Evolutionary conservation across 331 rosid genomes (phyloP), one percentile per base, ranked within the genome.

Genomic region (Ulmus americana): DNA sequence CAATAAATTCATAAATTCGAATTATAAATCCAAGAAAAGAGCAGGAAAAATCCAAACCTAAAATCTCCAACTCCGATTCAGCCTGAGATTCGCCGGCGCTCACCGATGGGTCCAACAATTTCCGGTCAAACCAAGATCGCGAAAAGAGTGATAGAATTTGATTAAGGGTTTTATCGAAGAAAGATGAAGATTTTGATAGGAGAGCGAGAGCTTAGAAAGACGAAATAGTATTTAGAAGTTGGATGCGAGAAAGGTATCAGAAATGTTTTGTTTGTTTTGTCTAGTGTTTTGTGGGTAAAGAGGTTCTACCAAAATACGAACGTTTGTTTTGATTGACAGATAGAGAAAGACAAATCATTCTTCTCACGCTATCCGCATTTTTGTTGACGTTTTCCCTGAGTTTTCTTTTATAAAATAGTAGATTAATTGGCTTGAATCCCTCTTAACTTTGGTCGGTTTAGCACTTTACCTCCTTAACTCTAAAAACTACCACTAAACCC

Each of bases 31-130:
- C 44, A 65, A 39, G 62, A 15, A n/a, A 41, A 55, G 6, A 12
- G 13, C 50, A 8, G 1, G 6, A 10, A 51, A 41, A 46, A 62
- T 10, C 28, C 42, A 58, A 43, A 76, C 76, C 80, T 59, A 59
- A 55, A 53, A 63, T 12, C 63, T 48, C 45, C 48, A 66, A 42
- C 60, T 49, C 59, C 6, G 74, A 46, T 45, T 41, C 52, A 13
- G 18, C 38, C 48, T 11, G 7, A 10, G 16, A 5, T 11, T 49
- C 14, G 35, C 35, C 35, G 35, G 3, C 4, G 35, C 0, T 28
- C 45, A 20, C 42, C 68, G 68, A 35, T 6, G 69, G 73, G 59
- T 18, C 58, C 28, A 35, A 52, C 16, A 10, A 45, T 39, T 49
- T 20, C 1, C 40, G 49, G 41, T 10, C 4, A 58, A 44, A 13